These are phyloP conservation scores for Ogataea henricii DNA, from an alignment of 805 yeast genomes.

Conservation along the genomic window DNA sequence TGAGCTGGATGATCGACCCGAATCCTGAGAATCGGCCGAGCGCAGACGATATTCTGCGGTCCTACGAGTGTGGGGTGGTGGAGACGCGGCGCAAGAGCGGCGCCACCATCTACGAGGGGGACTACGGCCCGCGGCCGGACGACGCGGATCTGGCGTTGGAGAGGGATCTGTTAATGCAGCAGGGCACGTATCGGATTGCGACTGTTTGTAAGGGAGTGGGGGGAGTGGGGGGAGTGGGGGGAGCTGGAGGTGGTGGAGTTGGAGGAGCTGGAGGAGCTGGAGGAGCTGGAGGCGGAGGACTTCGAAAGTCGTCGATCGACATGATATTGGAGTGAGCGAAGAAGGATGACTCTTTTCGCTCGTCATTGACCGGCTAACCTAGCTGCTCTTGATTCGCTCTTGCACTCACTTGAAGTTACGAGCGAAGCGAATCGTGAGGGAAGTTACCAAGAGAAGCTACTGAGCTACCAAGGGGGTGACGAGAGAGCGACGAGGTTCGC, in stretches of 20 bases:
- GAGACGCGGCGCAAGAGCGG: conserved; percentile 85
- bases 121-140: conserved; percentile 80
- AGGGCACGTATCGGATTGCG: conserved; percentile 17
- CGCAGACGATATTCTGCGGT: conserved; percentile 66
- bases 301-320: conserved; percentile 21
- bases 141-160: conserved; percentile 23
- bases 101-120: conserved; percentile 94
- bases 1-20: conserved; percentile 88
- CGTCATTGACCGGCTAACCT: too few relatives aligned
- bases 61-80: conserved; percentile 74
- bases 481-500: too few relatives aligned
- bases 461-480: too few relatives aligned
- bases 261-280: not conserved
- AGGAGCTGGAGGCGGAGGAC: not conserved
- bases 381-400: too few relatives aligned
- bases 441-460: too few relatives aligned
- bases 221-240: conserved; percentile 6
- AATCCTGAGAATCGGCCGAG: conserved; percentile 80
- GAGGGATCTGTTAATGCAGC: conserved; percentile 11
- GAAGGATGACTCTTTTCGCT: not conserved
- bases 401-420: too few relatives aligned
- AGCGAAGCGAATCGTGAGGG: too few relatives aligned
- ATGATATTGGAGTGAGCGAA: conserved; percentile 24
- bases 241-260: not conserved
- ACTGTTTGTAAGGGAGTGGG: conserved; percentile 2